phyloP scores from a whole-genome alignment of 2,329 filamentous ascomycete genomes.

The Metarhizium rileyi region DNA sequence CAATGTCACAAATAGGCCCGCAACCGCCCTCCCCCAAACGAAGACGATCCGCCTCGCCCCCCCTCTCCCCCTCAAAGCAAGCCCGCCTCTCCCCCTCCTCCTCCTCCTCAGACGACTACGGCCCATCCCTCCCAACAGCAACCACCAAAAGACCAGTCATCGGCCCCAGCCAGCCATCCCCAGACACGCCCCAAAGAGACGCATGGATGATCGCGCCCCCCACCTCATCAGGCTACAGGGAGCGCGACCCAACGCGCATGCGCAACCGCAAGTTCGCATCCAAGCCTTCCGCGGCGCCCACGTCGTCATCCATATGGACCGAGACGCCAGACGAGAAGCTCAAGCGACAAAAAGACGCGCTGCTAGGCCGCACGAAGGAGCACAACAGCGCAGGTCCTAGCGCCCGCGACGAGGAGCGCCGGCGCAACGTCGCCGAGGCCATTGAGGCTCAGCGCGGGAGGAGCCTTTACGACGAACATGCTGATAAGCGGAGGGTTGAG shows the following conservation, averaged over 20 bases:
- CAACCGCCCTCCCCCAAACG: neutral
- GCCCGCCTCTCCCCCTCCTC: constrained; percentile 26
- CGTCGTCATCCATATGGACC: constrained; percentile 65
- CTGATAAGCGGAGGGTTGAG: constrained; percentile 22
- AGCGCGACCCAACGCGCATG: constrained; percentile 73
- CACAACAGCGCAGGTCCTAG: constrained; percentile 25
- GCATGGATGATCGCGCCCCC: constrained; percentile 72
- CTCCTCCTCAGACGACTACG: constrained; percentile 41
- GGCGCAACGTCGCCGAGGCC: constrained; percentile 35
- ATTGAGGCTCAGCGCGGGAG: constrained; percentile 45
- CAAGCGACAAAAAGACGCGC: constrained; percentile 67
- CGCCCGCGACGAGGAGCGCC: constrained; percentile 53
- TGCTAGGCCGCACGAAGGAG: constrained; percentile 57
- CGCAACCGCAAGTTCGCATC: constrained; percentile 76
- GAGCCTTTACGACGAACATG: constrained; percentile 52
- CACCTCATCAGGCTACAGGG: constrained; percentile 42
- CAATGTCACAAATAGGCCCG: neutral
- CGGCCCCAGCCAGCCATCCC: constrained; percentile 24
- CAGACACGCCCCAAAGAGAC: constrained; percentile 54
- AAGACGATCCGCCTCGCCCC: constrained; percentile 18
- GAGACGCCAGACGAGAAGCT: constrained; percentile 86
- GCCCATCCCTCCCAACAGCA: constrained; percentile 46
- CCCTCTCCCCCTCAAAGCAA: constrained; percentile 26
- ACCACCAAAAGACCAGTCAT: constrained; percentile 36
- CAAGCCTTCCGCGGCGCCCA: constrained; percentile 27